Base-by-base conservation (phyloP, 2,329 filamentous ascomycete species). In the Aspergillus felis region DNA sequence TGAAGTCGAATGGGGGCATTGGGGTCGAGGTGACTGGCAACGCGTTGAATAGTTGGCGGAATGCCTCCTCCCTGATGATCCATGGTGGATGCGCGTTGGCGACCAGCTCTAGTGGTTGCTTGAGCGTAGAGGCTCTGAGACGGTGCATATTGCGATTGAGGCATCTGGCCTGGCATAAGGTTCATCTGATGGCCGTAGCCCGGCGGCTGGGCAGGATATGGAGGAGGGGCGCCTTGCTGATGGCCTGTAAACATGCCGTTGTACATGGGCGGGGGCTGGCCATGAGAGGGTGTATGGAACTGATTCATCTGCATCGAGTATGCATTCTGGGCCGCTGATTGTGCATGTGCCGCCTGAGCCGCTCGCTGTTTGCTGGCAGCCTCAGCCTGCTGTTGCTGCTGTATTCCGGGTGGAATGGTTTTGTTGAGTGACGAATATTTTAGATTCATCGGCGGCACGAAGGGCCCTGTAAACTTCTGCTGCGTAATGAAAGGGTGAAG, bases 401-500 rank as follows among this genome's bases (percentile, higher is more conserved):
- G 92, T 17, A 95, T 94, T 42, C 92, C 93, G 4, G 92, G 93
- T 5, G 93, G 92, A 14, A 92, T 91, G 22, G 93, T 95, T 68
- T 94, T 85, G 72, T 90, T 92, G 55, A 90, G 81, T 2, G 90
- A 89, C 67, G 89, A 91, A 22, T 91, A 87, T 74, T 97, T 97
- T 58, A 97, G 79, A 69, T 96, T 96, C 92, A 97, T 96, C 2
- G 93, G 93, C 8, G 94, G 94, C 50, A 97, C 90, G 71, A 99
- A 99, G 3, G 92, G 92, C 0, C 92, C 92, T 0, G 92, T 97
- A 71, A 89, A 99, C 79, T 97, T 99, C 71, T 95, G 90, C 72
- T 99, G 94, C 0, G 94, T 99, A 71, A 99, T 99, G 75, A 99
- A 99, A 0, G 94, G 94, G 71, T 99, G 94, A 58, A 97, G 80